Percentiles rank a stretch among this genome's conserved stretches.
These are phyloP conservation scores for Colletotrichum somersetense DNA, from an alignment of 2,329 filamentous ascomycete genomes.

Conservation along the genomic window DNA sequence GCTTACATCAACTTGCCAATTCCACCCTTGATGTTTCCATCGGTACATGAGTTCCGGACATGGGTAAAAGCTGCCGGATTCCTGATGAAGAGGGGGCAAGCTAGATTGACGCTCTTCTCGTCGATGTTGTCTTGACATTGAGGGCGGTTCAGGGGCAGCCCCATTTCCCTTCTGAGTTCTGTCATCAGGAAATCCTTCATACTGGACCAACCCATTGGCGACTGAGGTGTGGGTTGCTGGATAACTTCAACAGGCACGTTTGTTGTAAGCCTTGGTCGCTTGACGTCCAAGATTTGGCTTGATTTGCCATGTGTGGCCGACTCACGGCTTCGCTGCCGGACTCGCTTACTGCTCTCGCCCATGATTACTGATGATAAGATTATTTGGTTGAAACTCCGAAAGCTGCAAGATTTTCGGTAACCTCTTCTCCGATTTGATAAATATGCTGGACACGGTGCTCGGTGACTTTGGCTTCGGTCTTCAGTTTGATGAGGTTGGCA, in stretches of 20 bases:
- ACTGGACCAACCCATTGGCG: constrained; percentile 24
- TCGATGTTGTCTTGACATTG: constrained; percentile 30
- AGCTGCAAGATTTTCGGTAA: constrained; percentile 35
- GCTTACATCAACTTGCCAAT: constrained; percentile 41
- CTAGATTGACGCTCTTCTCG: constrained; percentile 39
- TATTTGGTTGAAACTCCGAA: constrained; percentile 14
- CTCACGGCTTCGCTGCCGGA: constrained; percentile 40
- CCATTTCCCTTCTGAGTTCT: constrained; percentile 37
- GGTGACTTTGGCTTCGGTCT: constrained; percentile 30
- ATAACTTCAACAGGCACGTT: constrained; percentile 32
- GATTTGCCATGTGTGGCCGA: constrained; percentile 23
- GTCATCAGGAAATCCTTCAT: constrained; percentile 41
- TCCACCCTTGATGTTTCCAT: constrained; percentile 39
- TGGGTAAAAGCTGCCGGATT: constrained; percentile 37
- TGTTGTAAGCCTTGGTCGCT: constrained; percentile 34
- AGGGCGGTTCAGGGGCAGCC: constrained; percentile 21
- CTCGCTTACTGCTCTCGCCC: constrained; percentile 39
- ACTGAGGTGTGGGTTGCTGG: constrained; percentile 32
- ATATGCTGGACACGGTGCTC: constrained; percentile 36
- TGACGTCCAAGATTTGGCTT: constrained; percentile 21
- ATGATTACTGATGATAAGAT: constrained; percentile 24
- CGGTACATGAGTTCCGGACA: constrained; percentile 36
- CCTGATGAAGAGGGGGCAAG: constrained; percentile 38
- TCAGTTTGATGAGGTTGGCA: constrained; percentile 36
- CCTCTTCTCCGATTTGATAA: constrained; percentile 28